Base-by-base conservation (phyloP, 805 yeast species). In the Isabelozyma heimii region DNA sequence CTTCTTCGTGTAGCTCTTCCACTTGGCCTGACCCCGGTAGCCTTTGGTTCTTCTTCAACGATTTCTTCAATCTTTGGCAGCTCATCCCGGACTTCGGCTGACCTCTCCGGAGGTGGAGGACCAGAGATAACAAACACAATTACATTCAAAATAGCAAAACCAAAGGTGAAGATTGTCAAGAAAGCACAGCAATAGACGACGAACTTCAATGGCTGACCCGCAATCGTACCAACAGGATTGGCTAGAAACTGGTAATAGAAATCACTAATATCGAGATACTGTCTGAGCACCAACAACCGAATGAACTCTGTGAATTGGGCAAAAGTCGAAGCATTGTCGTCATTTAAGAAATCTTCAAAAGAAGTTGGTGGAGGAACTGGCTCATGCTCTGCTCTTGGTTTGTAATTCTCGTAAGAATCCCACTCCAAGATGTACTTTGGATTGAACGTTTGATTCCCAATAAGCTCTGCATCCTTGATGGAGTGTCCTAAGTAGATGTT, bases 401-500 rank as follows among this genome's bases (percentile, higher is more conserved):
- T 71, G 47, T 63, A 67, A 4, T 61, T 56, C 24, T 75, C 72
- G 42, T 75, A 69, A 43, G 67, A 71, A 24, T 64, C 63, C 45
- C 70, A 70, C 64, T 86, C 91, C 40, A 82, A 54, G 13, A 69
- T 72, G 17, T 67, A 65, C 63, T 86, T 86, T 20, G 81, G 76
- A 33, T 67, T 56, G 65, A 81, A 91, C 0, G 97, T 90, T 8
- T 70, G 66, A 62, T 91, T 91, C 30, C 97, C 97, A 54, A 91
- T 74, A 8, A 61, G 48, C 71, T 91, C 97, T 10, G 97, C 97
- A 61, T 91, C 97, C 37, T 70, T 73, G n/a, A 91, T 72, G 1
- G 88, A 82, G 62, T 89, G 91, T 28, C 97, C 97, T 52, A 91
- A 65, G 64, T 91, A 91, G 52, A 91, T 81, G 69, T 91, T 89